Evolutionary conservation across 495 filamentous ascomycete species (phyloP), one percentile per base, ranked within the genome.

Genomic region (Aspergillus haitiensis): DNA sequence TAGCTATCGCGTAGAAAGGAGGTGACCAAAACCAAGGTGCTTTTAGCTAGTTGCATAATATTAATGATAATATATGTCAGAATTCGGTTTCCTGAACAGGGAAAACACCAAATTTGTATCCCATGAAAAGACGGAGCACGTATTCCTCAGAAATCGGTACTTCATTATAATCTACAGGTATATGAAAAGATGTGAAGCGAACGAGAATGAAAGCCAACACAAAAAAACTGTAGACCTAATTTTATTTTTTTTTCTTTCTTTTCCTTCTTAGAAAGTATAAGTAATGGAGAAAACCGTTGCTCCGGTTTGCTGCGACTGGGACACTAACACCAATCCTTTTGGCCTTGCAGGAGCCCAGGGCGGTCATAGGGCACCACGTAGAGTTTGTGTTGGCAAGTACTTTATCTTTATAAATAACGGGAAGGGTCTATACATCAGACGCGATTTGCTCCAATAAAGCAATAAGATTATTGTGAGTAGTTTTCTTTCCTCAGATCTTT

Each of bases 361-460:
- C 39, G 47, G 35, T 63, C 61, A 60, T 66, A 63, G 36, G 64
- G 60, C 15, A 66, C 64, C 64, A 66, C 64, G 64, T 66, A 34
- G 40, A 37, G 35, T 33, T 40, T 66, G 59, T 46, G 64, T 49
- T 62, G 63, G 63, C 63, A 61, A 49, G 21, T 27, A 27, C 21
- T 27, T 21, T 21, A 51, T 51, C 10, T 51, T 33, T 51, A 51
- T 51, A 51, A 34, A 21, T 8, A 51, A 10, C 15, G 44, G 44
- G 44, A 13, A 32, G 12, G 34, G 32, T 34, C 27, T 11, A 34
- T 21, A 51, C 48, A 31, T 7, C 21, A 33, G 4, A 10, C 21
- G 6, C 21, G 27, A 7, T 18, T 47, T 16, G 44, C n/a, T 47
- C 44, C 44, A 47, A 47, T 47, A 21, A 18, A 47, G 44, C 16